A percentile compares a stretch with the other conserved stretches of the same genome.
Conservation (phyloP, 2,329 filamentous ascomycete genomes). For the Dactylonectria macrodidyma region DNA sequence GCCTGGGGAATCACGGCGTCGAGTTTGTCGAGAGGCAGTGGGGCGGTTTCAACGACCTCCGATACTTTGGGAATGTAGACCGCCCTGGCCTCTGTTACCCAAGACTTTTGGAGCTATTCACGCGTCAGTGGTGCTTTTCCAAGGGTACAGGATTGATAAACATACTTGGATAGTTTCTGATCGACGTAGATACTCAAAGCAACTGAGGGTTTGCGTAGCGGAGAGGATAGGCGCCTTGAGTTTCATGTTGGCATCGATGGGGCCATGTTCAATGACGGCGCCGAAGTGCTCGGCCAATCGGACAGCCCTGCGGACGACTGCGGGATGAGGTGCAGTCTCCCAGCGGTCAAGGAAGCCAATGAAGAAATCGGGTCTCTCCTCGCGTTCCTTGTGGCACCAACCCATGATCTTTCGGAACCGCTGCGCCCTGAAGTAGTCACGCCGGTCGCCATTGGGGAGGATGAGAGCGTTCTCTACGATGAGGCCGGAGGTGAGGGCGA, state of each 20-base stretch:
- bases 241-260: conserved; percentile 12
- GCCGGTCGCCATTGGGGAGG: conserved; percentile 31
- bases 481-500: conserved; percentile 28
- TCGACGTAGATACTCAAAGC: conserved; percentile 35
- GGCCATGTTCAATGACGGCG: conserved; percentile 38
- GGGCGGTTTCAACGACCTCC: not conserved
- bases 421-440: conserved; percentile 33
- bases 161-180: conserved; percentile 32
- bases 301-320: conserved; percentile 33
- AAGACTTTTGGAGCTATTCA: conserved; percentile 33
- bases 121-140: not conserved
- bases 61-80: conserved; percentile 20
- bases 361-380: conserved; percentile 35
- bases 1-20: conserved; percentile 17
- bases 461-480: conserved; percentile 39
- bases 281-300: conserved; percentile 39
- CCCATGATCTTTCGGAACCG: conserved; percentile 35
- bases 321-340: conserved; percentile 27
- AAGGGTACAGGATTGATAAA: not conserved
- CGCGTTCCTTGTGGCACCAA: conserved; percentile 28
- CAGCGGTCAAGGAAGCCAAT: conserved; percentile 35
- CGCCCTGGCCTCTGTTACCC: conserved; percentile 20
- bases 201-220: conserved; percentile 29
- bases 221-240: conserved; percentile 20
- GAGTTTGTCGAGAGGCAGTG: conserved; percentile 3